Conservation (phyloP, 768 basidiomycete genomes). For the Mycena leptocephala region DNA sequence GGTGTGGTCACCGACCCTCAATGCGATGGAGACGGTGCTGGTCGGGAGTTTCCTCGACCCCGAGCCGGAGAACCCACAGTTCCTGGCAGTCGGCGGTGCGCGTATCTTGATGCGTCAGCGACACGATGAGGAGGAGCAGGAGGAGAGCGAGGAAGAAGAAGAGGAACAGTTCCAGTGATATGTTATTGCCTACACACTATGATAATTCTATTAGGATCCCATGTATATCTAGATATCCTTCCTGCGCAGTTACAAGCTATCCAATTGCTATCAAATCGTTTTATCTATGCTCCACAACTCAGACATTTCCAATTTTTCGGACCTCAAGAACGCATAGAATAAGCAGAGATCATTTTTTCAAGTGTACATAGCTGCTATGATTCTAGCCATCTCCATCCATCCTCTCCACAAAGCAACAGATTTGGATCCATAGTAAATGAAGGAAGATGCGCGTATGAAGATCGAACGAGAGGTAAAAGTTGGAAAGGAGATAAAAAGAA, state of each 20-base stretch:
- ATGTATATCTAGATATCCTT: too few species aligned
- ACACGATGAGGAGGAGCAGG: not conserved
- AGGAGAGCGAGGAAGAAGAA: too few species aligned
- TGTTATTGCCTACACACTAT: too few species aligned
- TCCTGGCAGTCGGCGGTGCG: constrained; percentile 26
- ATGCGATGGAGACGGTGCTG: not conserved
- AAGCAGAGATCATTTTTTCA: constrained; percentile 2
- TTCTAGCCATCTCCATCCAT: constrained; percentile 28
- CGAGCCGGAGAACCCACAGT: not conserved
- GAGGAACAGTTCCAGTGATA: not conserved
- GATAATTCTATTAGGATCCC: too few species aligned
- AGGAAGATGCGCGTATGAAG: constrained; percentile 15
- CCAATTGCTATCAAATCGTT: not conserved
- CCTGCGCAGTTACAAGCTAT: too few species aligned
- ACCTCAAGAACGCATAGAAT: not conserved
- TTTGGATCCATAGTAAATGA: constrained; percentile 19
- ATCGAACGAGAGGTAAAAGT: not conserved
- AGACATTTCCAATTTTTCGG: not conserved
- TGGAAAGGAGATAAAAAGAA: constrained; percentile 1
- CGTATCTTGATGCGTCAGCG: constrained; percentile 12
- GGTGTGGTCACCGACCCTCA: not conserved
- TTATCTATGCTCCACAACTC: too few species aligned
- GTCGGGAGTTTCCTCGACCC: constrained; percentile 14
- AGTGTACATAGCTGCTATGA: constrained; percentile 24
- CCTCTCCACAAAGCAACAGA: constrained; percentile 26